Conservation (phyloP, 306 rosid species). For the Trifolium pratense region DNA sequence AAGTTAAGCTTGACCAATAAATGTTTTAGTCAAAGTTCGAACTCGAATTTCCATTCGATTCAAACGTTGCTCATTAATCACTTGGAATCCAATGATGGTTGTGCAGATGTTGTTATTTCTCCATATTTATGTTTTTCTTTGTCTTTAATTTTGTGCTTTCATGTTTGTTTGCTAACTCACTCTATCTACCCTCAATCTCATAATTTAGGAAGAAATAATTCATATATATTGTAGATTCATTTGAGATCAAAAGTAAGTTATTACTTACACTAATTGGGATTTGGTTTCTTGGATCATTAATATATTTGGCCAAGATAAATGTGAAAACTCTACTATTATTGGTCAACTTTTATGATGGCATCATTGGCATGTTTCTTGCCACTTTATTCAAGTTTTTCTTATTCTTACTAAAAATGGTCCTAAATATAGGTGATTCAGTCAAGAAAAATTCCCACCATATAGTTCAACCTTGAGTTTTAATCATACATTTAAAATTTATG, state of each 20-base stretch:
- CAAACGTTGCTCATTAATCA: not conserved
- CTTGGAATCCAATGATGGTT: not conserved
- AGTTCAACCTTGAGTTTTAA: slow-evolving; percentile 6
- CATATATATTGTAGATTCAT: slow-evolving; percentile 23
- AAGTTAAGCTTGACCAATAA: not conserved
- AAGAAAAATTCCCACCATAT: not conserved
- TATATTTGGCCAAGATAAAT: slow-evolving; percentile 1
- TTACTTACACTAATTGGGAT: not conserved
- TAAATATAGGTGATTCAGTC: slow-evolving; percentile 24
- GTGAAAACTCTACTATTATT: not conserved
- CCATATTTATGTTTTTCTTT: slow-evolving; percentile 13
- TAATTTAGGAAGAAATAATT: not conserved
- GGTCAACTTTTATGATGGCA: slow-evolving; percentile 8
- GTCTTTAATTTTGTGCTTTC: slow-evolving; percentile 5
- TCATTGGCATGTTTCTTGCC: slow-evolving; percentile 16
- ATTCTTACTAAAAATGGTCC: slow-evolving; percentile 11
- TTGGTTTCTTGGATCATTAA: slow-evolving; percentile 24
- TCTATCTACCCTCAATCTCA: slow-evolving; percentile 4
- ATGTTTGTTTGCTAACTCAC: slow-evolving; percentile 22
- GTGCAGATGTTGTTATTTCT: not conserved
- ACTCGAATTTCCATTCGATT: not conserved
- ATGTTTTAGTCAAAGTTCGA: not conserved
- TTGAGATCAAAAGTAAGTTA: slow-evolving; percentile 30
- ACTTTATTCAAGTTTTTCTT: slow-evolving; percentile 19
- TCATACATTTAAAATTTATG: slow-evolving; percentile 6